Evolutionary conservation across 257 asterid species (phyloP), one percentile per base, ranked within the genome.

Genomic region (Capsicum rhomboideum): DNA sequence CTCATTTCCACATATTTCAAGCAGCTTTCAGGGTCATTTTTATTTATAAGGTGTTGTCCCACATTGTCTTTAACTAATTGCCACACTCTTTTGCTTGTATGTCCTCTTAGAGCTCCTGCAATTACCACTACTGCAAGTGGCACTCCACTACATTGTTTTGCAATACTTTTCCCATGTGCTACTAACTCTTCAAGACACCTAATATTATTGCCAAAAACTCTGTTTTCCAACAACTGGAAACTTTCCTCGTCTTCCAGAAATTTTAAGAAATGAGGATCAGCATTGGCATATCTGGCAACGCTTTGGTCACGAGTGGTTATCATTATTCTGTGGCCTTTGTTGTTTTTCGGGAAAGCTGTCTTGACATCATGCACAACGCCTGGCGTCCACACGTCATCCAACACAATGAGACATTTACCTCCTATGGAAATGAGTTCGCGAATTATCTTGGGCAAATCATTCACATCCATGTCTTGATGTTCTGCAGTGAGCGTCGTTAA

Each of bases 31-130:
- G 69, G 34, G 6, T 72, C 40, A 8, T 54, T 40, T 2, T 26
- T 12, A 8, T 63, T 21, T 55, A 31, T 50, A 14, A 88, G 55
- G 66, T 74, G 83, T 4, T 37, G 23, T 2, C 37, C 56, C 55
- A 90, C 83, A 28, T 82, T 85, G n/a, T 87, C 85, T 49, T 71
- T 85, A 8, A 0, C 3, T 6, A 1, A 6, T 89, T 90, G 85
- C 71, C 50, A 87, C 37, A 28, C 23, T 55, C 44, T 68, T 83
- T 26, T 64, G 16, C 21, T 34, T 17, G 80, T 37, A 4, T 55
- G 44, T 46, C 64, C 72, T 21, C 42, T 78, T 55, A 91, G 88
- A 79, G 89, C 85, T 53, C 92, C 93, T n/a, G 91, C 93, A 58
- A 88, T 82, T 6, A 89, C 87, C 56, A 90, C 91, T 23, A 91